Percentiles rank a stretch among this genome's conserved stretches.
These are phyloP conservation scores for Cordia subcordata DNA, from an alignment of 257 asterid genomes.

Conservation along the genomic window DNA sequence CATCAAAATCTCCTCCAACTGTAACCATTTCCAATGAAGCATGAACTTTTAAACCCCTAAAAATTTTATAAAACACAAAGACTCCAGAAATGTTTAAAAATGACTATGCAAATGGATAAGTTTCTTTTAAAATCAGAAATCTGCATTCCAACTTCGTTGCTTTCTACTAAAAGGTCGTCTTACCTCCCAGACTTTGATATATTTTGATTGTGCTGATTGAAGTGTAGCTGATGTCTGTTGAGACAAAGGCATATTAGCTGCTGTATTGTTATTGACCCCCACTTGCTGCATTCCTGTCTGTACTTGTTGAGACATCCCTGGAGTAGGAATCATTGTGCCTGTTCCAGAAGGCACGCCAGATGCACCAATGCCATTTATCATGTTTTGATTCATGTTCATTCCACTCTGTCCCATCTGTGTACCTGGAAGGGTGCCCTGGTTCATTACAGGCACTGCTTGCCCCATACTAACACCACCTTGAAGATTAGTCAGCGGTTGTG, in stretches of 20 bases:
- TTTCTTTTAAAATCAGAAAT: neutral
- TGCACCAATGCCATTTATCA: constrained; percentile 43
- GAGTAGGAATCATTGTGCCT: constrained; percentile 74
- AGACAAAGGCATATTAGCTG: constrained; percentile 55
- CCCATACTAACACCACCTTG: constrained; percentile 62
- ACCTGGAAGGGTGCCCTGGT: constrained; percentile 62
- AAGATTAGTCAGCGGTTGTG: constrained; percentile 14
- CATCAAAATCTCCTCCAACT: no score
- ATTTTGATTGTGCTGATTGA: constrained; percentile 70
- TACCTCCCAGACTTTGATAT: constrained; percentile 96
- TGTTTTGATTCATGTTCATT: constrained; percentile 55
- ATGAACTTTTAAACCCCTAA: no score
- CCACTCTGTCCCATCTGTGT: constrained; percentile 58
- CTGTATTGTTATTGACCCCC: constrained; percentile 60
- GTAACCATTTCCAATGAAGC: no score
- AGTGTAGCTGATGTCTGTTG: constrained; percentile 64
- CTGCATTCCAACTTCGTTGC: neutral
- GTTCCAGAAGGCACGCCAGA: constrained; percentile 43
- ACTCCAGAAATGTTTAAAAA: neutral
- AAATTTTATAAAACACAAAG: neutral
- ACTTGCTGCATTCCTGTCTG: constrained; percentile 59
- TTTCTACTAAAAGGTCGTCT: constrained; percentile 6
- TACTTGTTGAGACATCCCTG: constrained; percentile 49
- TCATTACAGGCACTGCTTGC: constrained; percentile 61
- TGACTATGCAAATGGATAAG: neutral